A percentile compares a stretch with the other conserved stretches of the same genome.
These are phyloP conservation scores for Talaromyces sp. DNA, from an alignment of 2,329 filamentous ascomycete genomes.

Conservation along the genomic window DNA sequence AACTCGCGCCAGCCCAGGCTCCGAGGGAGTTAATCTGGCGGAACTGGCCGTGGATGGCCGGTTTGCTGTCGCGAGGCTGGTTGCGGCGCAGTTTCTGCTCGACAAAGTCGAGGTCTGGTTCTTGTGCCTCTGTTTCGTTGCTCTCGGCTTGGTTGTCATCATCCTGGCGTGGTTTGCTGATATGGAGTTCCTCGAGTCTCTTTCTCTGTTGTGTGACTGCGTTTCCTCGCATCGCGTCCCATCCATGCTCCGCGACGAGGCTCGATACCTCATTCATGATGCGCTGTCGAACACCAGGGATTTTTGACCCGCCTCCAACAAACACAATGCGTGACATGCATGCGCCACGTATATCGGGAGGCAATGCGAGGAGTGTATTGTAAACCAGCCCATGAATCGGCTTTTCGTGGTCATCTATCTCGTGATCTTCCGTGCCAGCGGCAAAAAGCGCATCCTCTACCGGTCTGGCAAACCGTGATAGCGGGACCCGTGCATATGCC, in stretches of 20 bases:
- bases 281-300: slow-evolving; percentile 74
- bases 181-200: slow-evolving; percentile 38
- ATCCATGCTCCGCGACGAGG: slow-evolving; percentile 65
- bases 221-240: slow-evolving; percentile 71
- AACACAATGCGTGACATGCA: slow-evolving; percentile 90
- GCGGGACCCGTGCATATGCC: slow-evolving; percentile 57
- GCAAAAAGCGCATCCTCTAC: slow-evolving; percentile 73
- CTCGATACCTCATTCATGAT: slow-evolving; percentile 69
- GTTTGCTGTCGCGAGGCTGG: slow-evolving; percentile 29
- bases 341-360: slow-evolving; percentile 73
- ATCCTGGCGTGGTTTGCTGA: slow-evolving; percentile 19
- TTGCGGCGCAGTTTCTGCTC: slow-evolving; percentile 35
- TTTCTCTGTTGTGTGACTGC: slow-evolving; percentile 50
- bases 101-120: slow-evolving; percentile 44
- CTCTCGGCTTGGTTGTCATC: neutral
- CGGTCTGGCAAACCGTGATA: slow-evolving; percentile 66
- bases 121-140: slow-evolving; percentile 4
- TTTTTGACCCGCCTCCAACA: slow-evolving; percentile 71
- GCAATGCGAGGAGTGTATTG: slow-evolving; percentile 67
- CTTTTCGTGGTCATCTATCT: slow-evolving; percentile 82
- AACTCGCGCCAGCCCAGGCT: slow-evolving; percentile 61
- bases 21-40: slow-evolving; percentile 59
- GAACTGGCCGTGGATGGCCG: slow-evolving; percentile 34
- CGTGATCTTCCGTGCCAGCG: slow-evolving; percentile 45
- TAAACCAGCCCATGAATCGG: slow-evolving; percentile 75